phyloP scores from a whole-genome alignment of 345 rosid species.

The Eucalyptus coolabah region DNA sequence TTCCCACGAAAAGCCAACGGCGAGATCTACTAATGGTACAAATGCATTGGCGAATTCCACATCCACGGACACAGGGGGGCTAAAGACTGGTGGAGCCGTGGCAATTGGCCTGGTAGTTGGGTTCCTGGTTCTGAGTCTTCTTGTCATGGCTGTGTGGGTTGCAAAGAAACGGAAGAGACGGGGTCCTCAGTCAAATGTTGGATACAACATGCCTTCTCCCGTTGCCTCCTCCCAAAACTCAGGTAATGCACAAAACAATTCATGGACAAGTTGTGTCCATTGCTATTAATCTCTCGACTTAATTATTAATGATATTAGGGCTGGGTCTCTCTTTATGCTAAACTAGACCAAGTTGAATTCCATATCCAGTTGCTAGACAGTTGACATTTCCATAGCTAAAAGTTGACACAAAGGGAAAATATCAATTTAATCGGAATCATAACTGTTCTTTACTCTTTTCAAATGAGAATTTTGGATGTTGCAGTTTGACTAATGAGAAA shows the following conservation, averaged over 20 bases:
- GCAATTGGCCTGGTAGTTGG: conserved; percentile 60
- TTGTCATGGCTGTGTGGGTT: conserved; percentile 67
- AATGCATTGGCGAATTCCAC: conserved; percentile 17
- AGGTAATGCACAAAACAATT: conserved; percentile 27
- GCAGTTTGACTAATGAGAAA: background rate
- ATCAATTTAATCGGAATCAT: background rate
- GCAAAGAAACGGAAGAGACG: conserved; percentile 44
- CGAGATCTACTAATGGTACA: conserved; percentile 35
- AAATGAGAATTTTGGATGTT: background rate
- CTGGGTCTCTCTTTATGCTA: background rate
- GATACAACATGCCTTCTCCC: conserved; percentile 64
- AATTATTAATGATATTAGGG: background rate
- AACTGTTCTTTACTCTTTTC: background rate
- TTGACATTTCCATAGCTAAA: background rate
- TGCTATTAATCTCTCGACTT: too few species aligned
- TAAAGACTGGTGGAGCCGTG: conserved; percentile 44
- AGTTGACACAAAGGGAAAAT: background rate
- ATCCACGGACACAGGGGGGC: conserved; percentile 18
- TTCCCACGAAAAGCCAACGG: conserved; percentile 82
- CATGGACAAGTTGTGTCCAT: background rate
- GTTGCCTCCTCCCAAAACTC: conserved; percentile 82
- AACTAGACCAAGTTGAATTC: background rate
- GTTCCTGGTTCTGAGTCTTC: conserved; percentile 45
- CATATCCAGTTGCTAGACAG: background rate
- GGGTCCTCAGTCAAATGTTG: conserved; percentile 24